A percentile compares a stretch with the other conserved stretches of the same genome.
Conservation (phyloP, 208 protist genomes). For the Acanthamoeba divionensis region DNA sequence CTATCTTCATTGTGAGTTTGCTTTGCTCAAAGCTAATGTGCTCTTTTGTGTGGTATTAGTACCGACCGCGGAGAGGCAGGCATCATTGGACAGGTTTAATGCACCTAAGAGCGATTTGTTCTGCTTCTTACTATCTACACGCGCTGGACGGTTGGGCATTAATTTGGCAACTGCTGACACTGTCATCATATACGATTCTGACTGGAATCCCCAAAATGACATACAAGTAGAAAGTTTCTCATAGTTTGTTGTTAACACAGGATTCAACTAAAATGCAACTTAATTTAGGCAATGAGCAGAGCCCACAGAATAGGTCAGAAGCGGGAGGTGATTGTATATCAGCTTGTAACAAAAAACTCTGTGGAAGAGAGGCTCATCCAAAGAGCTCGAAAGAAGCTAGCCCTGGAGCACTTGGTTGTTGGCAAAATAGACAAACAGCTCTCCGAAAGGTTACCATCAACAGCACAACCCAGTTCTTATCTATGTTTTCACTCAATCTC, state of each 20-base stretch:
- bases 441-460: too few relatives aligned
- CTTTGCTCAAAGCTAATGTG: background rate
- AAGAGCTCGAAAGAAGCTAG: conserved; percentile 72
- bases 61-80: conserved; percentile 45
- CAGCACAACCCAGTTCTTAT: too few relatives aligned
- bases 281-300: conserved; percentile 54
- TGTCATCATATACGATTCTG: conserved; percentile 80
- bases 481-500: too few relatives aligned
- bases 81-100: conserved; percentile 70
- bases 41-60: too few relatives aligned
- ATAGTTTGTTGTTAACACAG: too few relatives aligned
- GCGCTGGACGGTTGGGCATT: conserved; percentile 78
- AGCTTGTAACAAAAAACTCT: conserved; percentile 65
- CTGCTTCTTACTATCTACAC: conserved; percentile 75
- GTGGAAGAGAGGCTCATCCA: conserved; percentile 79
- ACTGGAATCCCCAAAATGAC: conserved; percentile 82
- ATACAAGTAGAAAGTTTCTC: conserved; percentile 76
- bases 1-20: background rate
- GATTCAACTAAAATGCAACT: background rate
- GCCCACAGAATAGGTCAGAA: conserved; percentile 81
- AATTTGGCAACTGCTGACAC: conserved; percentile 81
- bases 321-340: conserved; percentile 74
- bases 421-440: too few relatives aligned
- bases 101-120: conserved; percentile 62
- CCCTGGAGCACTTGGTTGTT: too few relatives aligned